phyloP scores from a whole-genome alignment of 169 alveolate species.

The Eimeria sp. region DNA sequence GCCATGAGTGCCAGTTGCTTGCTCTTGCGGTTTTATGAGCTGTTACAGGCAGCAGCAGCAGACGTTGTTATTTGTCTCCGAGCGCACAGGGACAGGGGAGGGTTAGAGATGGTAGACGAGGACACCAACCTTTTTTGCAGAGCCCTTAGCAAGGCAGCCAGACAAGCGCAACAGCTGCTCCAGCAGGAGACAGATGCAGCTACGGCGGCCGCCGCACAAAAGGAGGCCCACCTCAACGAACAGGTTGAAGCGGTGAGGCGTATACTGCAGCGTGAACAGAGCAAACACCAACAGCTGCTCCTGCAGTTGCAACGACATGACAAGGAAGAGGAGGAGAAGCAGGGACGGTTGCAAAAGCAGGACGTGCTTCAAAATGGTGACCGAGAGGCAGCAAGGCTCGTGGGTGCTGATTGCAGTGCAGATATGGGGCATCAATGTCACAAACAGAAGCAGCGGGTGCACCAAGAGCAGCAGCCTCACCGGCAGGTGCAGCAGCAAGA shows the following conservation, averaged over 20 bases:
- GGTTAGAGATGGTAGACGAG: conserved; percentile 10
- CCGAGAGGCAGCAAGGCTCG: not conserved
- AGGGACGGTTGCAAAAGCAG: not conserved
- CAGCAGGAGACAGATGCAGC: conserved; percentile 43
- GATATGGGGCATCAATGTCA: not conserved
- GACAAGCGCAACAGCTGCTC: not conserved
- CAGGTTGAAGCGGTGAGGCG: conserved; percentile 27
- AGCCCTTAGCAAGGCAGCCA: conserved; percentile 56
- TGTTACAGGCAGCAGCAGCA: conserved; percentile 50
- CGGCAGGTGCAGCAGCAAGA: conserved; percentile 31
- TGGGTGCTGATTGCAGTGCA: not conserved
- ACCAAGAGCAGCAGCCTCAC: not conserved
- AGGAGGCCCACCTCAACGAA: not conserved
- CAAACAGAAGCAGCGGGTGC: not conserved
- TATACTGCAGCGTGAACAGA: not conserved
- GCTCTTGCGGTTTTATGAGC: conserved; percentile 55
- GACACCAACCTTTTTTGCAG: conserved; percentile 22
- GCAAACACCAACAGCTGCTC: conserved; percentile 33
- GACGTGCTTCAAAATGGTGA: not conserved
- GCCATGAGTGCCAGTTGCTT: not conserved
- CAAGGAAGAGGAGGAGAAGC: not conserved
- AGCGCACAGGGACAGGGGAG: not conserved
- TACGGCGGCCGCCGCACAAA: not conserved
- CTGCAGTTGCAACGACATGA: conserved; percentile 28
- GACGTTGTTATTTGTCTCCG: conserved; percentile 58